Base-by-base conservation (phyloP, 306 rosid genomes). In the Ormosia emarginata region DNA sequence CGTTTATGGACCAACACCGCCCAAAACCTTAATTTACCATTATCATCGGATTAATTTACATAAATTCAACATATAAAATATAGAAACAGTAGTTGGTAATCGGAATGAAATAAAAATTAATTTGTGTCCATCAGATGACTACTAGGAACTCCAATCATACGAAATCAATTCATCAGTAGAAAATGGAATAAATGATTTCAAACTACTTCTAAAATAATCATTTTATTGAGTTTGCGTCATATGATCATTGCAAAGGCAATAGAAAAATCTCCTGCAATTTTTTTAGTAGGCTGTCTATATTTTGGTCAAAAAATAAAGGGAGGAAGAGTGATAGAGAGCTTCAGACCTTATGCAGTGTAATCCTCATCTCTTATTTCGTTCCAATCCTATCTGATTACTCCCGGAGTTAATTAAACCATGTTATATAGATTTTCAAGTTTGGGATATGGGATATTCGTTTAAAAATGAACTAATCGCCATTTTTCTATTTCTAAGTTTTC, bases 141-240 rank as follows among this genome's bases (percentile, higher is more conserved):
- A 41, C 41, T 50, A 7, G 32, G 29, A 29, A 30, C n/a, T 18
- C 74, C 75, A 75, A 71, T 79, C 78, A 56, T 43, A 70, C 34
- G 40, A 52, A 39, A 57, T 47, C 81, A 78, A 58, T 46, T 80
- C 64, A 50, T 68, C 68, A 36, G 61, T 36, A 47, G 68, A 82
- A 69, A 77, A 40, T 39, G 15, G 58, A 82, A 68, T 24, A 40
- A 66, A 68, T 53, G 8, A 84, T 79, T 78, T 78, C 34, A 66
- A 75, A 57, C 65, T 5, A 47, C 15, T 6, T 34, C 11, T 40
- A 59, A 65, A 18, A 9, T 1, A 59, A 59, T 32, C 62, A 47
- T 53, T 79, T 13, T 61, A 55, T 69, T 63, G 57, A 77, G 87
- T 81, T 84, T 86, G 82, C 82, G 69, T 53, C 83, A 81, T 71